A percentile compares a stretch with the other conserved stretches of the same genome.
Conservation (phyloP, 108 stramenopile genomes). For the Nannochloropsis oceanica region DNA sequence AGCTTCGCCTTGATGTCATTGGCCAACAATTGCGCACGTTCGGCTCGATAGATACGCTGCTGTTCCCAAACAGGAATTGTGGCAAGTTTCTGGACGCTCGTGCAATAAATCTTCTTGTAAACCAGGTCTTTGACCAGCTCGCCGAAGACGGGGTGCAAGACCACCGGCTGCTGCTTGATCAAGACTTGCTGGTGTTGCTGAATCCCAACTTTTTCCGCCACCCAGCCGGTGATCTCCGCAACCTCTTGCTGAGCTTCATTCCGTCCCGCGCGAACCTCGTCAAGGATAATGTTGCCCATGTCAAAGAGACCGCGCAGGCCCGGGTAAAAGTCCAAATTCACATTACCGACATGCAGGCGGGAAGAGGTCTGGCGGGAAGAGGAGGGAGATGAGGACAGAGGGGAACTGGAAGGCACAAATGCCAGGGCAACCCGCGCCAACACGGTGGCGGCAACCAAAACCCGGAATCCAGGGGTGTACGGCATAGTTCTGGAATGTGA, state of each 20-base stretch:
- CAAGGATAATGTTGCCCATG: background rate
- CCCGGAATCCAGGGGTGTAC: no score
- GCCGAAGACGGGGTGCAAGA: slow-evolving; percentile 12
- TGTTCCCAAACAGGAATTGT: slow-evolving; percentile 31
- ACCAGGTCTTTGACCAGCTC: slow-evolving; percentile 5
- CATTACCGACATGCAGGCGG: background rate
- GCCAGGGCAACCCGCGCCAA: background rate
- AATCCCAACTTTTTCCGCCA: background rate
- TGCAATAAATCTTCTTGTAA: slow-evolving; percentile 15
- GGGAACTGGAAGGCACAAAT: background rate
- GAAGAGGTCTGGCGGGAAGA: background rate
- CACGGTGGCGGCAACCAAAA: no score
- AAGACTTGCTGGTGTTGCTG: background rate
- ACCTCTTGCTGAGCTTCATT: background rate
- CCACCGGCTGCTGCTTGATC: background rate
- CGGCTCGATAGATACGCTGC: slow-evolving; percentile 9
- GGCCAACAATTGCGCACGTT: background rate
- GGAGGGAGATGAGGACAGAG: background rate
- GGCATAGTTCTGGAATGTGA: no score
- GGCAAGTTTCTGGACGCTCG: slow-evolving; percentile 10
- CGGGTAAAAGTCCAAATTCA: background rate
- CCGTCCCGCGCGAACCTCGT: background rate
- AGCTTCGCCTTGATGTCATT: slow-evolving; percentile 2
- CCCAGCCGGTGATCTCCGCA: background rate
- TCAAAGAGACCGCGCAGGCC: background rate